These are phyloP conservation scores for Raphidocelis subcapitata DNA, from an alignment of 139 green algal genomes.

Conservation along the genomic window DNA sequence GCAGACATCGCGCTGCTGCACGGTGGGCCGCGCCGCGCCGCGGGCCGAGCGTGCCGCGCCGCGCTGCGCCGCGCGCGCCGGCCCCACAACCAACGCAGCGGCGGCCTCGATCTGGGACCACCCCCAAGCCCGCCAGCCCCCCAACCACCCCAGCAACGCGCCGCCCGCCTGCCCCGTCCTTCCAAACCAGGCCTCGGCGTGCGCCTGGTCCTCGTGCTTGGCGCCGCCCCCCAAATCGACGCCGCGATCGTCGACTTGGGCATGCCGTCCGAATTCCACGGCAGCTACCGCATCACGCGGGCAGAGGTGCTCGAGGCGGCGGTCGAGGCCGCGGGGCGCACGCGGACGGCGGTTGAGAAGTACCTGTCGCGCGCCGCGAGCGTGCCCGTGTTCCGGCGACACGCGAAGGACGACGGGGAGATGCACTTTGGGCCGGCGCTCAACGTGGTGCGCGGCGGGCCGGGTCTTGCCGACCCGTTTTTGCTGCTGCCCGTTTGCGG, in stretches of 20 bases:
- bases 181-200: conserved; percentile 73
- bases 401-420: conserved; percentile 69
- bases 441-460: no score
- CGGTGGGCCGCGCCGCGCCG: conserved; percentile 33
- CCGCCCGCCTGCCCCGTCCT: background rate
- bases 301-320: conserved; percentile 52
- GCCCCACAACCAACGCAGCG: background rate
- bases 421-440: conserved; percentile 55
- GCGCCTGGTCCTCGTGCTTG: conserved; percentile 85
- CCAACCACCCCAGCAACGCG: background rate
- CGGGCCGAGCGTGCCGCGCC: background rate
- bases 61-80: no score
- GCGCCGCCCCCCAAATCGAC: conserved; percentile 71
- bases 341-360: conserved; percentile 71
- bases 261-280: conserved; percentile 48
- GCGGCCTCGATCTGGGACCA: background rate
- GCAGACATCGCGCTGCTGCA: conserved; percentile 92
- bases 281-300: conserved; percentile 85
- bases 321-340: conserved; percentile 69
- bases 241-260: conserved; percentile 41
- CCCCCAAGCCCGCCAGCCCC: background rate
- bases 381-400: conserved; percentile 85
- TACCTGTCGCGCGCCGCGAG: conserved; percentile 65
- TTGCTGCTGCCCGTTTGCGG: no score
- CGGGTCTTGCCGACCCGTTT: no score